Evolutionary conservation across 129 eudicot genomes (phyloP).

Genomic region (Saposhnikovia divaricata): DNA sequence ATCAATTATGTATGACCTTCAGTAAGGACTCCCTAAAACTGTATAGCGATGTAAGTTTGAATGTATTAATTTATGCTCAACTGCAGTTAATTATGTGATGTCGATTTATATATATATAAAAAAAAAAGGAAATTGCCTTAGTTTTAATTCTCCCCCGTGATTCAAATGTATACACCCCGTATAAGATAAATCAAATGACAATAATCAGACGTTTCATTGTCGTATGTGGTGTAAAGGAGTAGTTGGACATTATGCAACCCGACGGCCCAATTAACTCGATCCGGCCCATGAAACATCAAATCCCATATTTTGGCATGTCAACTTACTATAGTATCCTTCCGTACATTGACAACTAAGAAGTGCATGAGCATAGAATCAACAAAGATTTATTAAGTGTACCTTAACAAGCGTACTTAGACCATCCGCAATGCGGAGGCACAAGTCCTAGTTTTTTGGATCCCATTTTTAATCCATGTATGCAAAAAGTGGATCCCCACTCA

Average conservation of each 20-base stretch:
- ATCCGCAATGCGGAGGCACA: no score
- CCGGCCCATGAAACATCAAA: constrained; percentile 19
- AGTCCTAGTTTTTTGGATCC: no score
- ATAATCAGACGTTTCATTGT: constrained; percentile 13
- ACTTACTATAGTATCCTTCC: constrained; percentile 18
- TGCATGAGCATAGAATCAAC: background rate
- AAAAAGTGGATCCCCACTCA: no score
- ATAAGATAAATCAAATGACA: background rate
- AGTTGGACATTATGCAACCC: constrained; percentile 9
- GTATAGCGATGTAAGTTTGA: no score
- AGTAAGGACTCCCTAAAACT: background rate
- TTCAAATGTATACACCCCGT: background rate
- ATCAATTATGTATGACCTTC: background rate
- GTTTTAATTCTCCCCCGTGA: background rate
- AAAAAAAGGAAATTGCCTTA: no score
- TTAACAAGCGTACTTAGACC: no score
- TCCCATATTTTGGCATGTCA: background rate
- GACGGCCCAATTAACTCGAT: constrained; percentile 22
- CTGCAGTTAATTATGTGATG: background rate
- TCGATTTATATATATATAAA: no score
- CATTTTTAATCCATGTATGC: no score
- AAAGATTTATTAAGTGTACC: no score
- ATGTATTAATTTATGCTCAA: background rate
- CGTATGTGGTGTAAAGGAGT: constrained; percentile 16
- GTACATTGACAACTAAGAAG: background rate